Evolutionary conservation across 2,329 filamentous ascomycete species (phyloP), one percentile per base, ranked within the genome.

Genomic region (Exophiala aquamarina): DNA sequence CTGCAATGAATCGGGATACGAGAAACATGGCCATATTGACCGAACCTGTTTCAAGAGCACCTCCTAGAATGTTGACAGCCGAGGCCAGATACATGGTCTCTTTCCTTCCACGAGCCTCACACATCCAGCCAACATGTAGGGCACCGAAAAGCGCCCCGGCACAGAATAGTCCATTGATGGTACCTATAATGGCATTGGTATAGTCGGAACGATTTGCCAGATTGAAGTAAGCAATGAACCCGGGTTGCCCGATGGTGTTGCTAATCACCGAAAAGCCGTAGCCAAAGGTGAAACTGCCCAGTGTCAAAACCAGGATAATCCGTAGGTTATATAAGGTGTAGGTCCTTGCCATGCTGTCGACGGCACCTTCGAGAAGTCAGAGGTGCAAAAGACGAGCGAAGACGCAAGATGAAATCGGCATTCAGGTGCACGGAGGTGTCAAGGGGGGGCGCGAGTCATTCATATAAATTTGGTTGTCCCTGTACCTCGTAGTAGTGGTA

Each of bases 191-290:
- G 5, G 68, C 69, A 6, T 69, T 64, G 0, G 74, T 74, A 1
- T 55, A 52, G 35, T 40, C 35, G 4, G 44, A 43, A 33, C 48
- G 37, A 15, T 43, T 47, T 23, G 44, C 43, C 20, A 78, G 66
- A 34, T 72, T 55, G 56, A 78, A 77, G 60, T 70, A 77, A 14
- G 59, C 50, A 55, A 75, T 78, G 72, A 73, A 78, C 51, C 74
- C 74, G 3, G 74, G 72, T 44, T 78, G 74, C 7, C 75, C 75
- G 42, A 78, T 76, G 13, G 74, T 78, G 46, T 71, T 74, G 31
- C 69, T 66, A 29, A 78, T 77, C 29, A 77, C 70, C 2, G 74
- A 75, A 7, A 74, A 66, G 42, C 68, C 71, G 53, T 77, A 77
- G 17, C 75, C 74, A 51, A 77, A 77, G 2, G 75, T 76, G 13